Percentiles rank a stretch among this genome's conserved stretches.
phyloP scores from a whole-genome alignment of 148 eudicot genomes.

The Spergularia bocconei region DNA sequence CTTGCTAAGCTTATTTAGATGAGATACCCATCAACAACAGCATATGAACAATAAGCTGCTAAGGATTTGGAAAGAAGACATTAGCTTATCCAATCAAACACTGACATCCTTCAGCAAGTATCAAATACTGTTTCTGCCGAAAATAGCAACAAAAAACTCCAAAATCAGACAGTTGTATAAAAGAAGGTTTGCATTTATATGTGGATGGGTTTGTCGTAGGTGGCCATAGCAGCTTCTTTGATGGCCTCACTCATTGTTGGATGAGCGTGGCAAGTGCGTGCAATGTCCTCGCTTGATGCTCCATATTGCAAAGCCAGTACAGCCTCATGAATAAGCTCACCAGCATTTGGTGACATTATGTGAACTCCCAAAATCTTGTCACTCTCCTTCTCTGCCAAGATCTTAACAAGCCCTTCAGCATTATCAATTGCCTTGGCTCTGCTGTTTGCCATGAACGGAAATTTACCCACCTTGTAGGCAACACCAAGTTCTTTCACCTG shows the following conservation, averaged over 20 bases:
- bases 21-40: too few relatives aligned
- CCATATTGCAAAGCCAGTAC: constrained; percentile 78
- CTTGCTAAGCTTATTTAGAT: too few relatives aligned
- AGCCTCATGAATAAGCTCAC: constrained; percentile 94
- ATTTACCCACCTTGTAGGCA: constrained; percentile 78
- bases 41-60: too few relatives aligned
- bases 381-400: constrained; percentile 81
- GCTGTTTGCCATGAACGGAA: constrained; percentile 90
- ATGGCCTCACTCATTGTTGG: constrained; percentile 99
- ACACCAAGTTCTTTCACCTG: constrained; percentile 81
- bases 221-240: constrained; percentile 92
- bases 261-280: constrained; percentile 98
- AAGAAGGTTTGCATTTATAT: constrained; percentile 22
- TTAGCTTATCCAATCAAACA: constrained; percentile 18
- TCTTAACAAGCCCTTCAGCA: constrained; percentile 89
- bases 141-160: constrained; percentile 11
- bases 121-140: constrained; percentile 11
- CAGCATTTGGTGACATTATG: constrained; percentile 92
- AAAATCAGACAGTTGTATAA: constrained; percentile 4
- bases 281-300: constrained; percentile 96
- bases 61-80: background rate
- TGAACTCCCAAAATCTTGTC: constrained; percentile 93
- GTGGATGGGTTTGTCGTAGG: constrained; percentile 48
- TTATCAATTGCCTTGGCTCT: constrained; percentile 96
- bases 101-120: constrained; percentile 5